Base-by-base conservation (phyloP, 768 basidiomycete genomes). In the Auriculariales sp. region DNA sequence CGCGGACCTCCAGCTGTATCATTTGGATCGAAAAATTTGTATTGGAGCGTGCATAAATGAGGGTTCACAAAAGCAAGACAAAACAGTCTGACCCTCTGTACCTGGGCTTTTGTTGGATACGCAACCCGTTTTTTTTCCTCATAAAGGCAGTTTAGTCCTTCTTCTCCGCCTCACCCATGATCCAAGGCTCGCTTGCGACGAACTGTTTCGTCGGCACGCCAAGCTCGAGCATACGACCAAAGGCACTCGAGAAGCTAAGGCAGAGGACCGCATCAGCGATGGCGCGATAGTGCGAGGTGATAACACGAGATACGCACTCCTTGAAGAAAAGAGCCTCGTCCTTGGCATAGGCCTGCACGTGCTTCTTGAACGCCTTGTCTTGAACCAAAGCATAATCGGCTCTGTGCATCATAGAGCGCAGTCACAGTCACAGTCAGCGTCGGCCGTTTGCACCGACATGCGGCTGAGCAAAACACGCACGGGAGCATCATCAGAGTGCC, bases 401-500 rank as follows among this genome's bases (percentile, higher is more conserved):
- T 30, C 82, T 85, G 50, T 7, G 47, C 11, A n/a, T 24, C 19
- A 55, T 6, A 52, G n/a, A 53, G 17, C 19, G 53, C 12, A 49
- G 28, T 27, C 27, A 52, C 28, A 29, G 19, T 46, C 33, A 30
- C 27, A 17, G 22, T 50, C 36, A 55, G 54, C 46, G 15, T 12
- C 28, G 28, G 47, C 24, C 17, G 17, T 17, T 3, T 10, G 29
- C 11, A 10, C 3, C 5, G 12, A 24, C 3, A 17, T 12, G 27
- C 34, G 28, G 31, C 29, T 15, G 17, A 17, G 22, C 17, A 28
- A 45, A 15, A 29, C 35, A 77, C 83, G 50, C 63, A 89, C 82
- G 91, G 91, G 39, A 97, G 69, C 93, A 97, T 97, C 93, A 97
- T 97, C 47, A 97, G 71, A 24, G 78, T 65, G 58, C 75, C 75